Base-by-base conservation (phyloP, 2,329 filamentous ascomycete genomes). In the Alternaria triticina region DNA sequence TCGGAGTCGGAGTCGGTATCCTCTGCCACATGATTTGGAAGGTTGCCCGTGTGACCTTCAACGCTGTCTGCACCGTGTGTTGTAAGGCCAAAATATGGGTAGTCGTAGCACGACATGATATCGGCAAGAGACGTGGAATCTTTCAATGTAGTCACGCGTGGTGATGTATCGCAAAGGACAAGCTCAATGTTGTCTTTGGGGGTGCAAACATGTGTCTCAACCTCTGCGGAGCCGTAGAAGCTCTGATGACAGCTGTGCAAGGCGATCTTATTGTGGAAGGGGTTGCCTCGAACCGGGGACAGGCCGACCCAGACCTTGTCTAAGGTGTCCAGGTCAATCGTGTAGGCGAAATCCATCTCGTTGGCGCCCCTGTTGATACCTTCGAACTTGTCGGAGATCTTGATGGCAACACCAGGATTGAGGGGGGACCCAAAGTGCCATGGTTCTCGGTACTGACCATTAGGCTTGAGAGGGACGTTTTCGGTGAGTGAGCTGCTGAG, bases 341-440 rank as follows among this genome's bases (percentile, higher is more conserved):
- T 59, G 61, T 76, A 76, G 22, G 67, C 70, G 51, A 74, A 74
- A 57, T 76, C 51, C 45, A 75, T 66, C 61, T 75, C 70, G 28
- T 61, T 54, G 30, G 65, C 68, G 40, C 47, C 59, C 22, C 61
- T 57, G 60, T 62, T 11, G 54, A 76, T 69, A 49, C 71, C 73
- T 23, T 76, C 60, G 13, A 57, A 22, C n/a, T 67, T 51, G 33
- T 63, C 47, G 11, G 70, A 74, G 30, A 75, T 51, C 65, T 76
- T 76, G 62, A 75, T 70, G 56, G 74, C 66, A 22, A 76, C 61
- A 10, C 74, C 73, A 17, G 70, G 69, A 46, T 65, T 70, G 15
- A 44, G 44, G 1, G 43, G 17, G 10, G 69, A 67, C 23, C 72
- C 74, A 50, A 58, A 52, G 50, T 64, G 74, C 64, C 67, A 75